A percentile compares a stretch with the other conserved stretches of the same genome.
Evolutionary conservation across 2,329 filamentous ascomycete genomes (phyloP).

Genomic region (Ophiostoma sp.): DNA sequence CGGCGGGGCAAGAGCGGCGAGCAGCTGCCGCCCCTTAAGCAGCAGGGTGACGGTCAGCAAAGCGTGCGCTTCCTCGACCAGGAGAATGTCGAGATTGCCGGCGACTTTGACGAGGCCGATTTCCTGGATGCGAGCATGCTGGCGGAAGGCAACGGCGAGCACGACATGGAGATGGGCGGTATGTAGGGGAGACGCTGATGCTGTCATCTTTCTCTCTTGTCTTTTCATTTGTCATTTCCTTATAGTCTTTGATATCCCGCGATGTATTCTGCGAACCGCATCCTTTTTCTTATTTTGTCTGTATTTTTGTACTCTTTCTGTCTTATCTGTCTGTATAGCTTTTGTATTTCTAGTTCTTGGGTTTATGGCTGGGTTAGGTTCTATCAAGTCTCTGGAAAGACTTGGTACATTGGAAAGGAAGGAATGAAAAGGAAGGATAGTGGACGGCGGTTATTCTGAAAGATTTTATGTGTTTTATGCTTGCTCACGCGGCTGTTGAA

Average conservation of each 20-base stretch:
- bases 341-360: constrained; percentile 5
- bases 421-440: background rate
- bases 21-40: background rate
- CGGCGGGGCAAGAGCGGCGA: constrained; percentile 29
- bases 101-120: constrained; percentile 68
- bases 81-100: constrained; percentile 50
- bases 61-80: constrained; percentile 41
- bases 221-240: constrained; percentile 1
- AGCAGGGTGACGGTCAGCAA: constrained; percentile 24
- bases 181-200: constrained; percentile 6
- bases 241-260: constrained; percentile 18
- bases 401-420: background rate
- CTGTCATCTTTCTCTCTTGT: background rate
- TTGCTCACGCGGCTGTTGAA: background rate
- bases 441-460: background rate
- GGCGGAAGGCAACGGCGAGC: constrained; percentile 25
- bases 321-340: constrained; percentile 3
- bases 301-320: background rate
- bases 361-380: background rate
- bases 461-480: background rate
- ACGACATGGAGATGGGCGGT: constrained; percentile 47
- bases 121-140: constrained; percentile 54
- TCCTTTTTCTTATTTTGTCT: background rate
- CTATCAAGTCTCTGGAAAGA: background rate
- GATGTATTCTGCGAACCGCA: background rate